These are phyloP conservation scores for Phytophthora fragariaefolia DNA, from an alignment of 352 stramenopile genomes.

Conservation along the genomic window DNA sequence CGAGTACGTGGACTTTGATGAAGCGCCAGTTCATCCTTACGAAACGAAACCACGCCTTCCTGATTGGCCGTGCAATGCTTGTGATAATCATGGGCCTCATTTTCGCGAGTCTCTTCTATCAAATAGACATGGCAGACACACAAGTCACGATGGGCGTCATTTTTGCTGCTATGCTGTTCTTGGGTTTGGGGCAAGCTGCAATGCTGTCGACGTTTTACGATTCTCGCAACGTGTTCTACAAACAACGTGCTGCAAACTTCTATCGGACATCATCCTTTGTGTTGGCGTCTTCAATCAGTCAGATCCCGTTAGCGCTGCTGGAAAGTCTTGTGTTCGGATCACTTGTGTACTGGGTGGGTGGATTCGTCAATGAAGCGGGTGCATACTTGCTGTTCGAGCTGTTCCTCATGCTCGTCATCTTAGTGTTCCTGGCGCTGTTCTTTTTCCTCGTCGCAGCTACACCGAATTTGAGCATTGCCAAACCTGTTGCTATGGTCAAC, in stretches of 20 bases:
- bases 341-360: slow-evolving; percentile 88
- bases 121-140: slow-evolving; percentile 54
- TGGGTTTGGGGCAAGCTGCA: slow-evolving; percentile 76
- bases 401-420: slow-evolving; percentile 68
- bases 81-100: slow-evolving; percentile 63
- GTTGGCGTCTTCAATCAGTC: slow-evolving; percentile 54
- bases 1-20: slow-evolving; percentile 51
- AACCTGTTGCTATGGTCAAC: slow-evolving; percentile 65
- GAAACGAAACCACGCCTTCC: slow-evolving; percentile 58
- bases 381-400: slow-evolving; percentile 80
- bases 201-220: slow-evolving; percentile 86
- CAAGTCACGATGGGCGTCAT: slow-evolving; percentile 82
- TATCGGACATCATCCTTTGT: slow-evolving; percentile 87
- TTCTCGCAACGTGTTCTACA: slow-evolving; percentile 82
- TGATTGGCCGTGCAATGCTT: slow-evolving; percentile 54
- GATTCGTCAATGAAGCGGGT: slow-evolving; percentile 54
- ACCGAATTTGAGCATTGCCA: slow-evolving; percentile 55
- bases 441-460: slow-evolving; percentile 55
- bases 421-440: slow-evolving; percentile 59
- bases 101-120: slow-evolving; percentile 59
- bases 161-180: slow-evolving; percentile 87
- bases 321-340: slow-evolving; percentile 89
- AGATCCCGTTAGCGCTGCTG: slow-evolving; percentile 66
- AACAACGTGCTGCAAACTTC: slow-evolving; percentile 89
- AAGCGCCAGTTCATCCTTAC: slow-evolving; percentile 81